Evolutionary conservation across 345 rosid genomes (phyloP).

Genomic region (Lepidium africanum): DNA sequence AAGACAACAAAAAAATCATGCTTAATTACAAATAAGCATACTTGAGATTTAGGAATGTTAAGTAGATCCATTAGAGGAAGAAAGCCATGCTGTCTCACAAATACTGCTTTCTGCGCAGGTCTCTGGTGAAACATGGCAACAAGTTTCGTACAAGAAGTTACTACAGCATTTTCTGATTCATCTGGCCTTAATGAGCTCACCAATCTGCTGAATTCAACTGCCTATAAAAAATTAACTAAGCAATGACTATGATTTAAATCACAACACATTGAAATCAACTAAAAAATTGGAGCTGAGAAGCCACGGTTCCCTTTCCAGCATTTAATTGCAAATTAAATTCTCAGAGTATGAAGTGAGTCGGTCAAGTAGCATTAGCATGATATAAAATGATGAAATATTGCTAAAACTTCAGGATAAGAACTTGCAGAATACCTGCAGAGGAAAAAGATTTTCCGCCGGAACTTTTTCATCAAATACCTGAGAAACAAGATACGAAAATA

Average conservation of each 20-base stretch:
- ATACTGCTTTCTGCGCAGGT: constrained; percentile 80
- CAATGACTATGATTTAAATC: not conserved
- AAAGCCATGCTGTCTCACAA: constrained; percentile 86
- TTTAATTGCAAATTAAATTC: not conserved
- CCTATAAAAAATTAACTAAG: constrained; percentile 40
- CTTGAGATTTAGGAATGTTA: constrained; percentile 71
- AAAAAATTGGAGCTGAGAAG: not conserved
- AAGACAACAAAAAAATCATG: not conserved
- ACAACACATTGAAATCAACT: not conserved
- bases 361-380: constrained; percentile 18
- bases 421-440: constrained; percentile 66
- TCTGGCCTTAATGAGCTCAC: constrained; percentile 68
- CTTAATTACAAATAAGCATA: constrained; percentile 34
- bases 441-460: constrained; percentile 83
- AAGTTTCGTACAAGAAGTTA: constrained; percentile 76
- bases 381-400: not conserved
- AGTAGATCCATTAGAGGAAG: constrained; percentile 89
- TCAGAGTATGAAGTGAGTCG: not conserved
- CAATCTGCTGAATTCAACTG: constrained; percentile 86
- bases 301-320: not conserved
- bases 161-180: constrained; percentile 82
- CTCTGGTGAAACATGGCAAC: constrained; percentile 72
- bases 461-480: constrained; percentile 87
- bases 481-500: constrained; percentile 1
- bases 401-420: not conserved